phyloP scores from a whole-genome alignment of 345 rosid genomes.

The Brassica cretica region DNA sequence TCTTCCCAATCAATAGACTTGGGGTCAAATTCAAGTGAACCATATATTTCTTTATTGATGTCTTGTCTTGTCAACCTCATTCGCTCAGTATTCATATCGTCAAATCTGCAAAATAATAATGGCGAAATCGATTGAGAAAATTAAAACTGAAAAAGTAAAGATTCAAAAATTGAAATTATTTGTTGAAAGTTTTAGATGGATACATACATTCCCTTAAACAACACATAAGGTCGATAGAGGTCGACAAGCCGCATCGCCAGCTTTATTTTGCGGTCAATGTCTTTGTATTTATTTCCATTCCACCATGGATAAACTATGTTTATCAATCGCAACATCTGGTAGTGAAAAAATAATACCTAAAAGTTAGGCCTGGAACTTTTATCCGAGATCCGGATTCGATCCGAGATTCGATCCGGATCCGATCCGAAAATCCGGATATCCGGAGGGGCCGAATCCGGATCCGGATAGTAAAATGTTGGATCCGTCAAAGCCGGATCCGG shows the following conservation, averaged over 20 bases:
- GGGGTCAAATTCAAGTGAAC: constrained; percentile 57
- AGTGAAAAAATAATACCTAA: neutral
- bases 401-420: too few relatives aligned
- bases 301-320: constrained; percentile 25
- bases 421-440: too few relatives aligned
- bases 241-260: constrained; percentile 64
- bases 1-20: constrained; percentile 61
- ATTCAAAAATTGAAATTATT: neutral
- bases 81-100: constrained; percentile 57
- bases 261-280: constrained; percentile 35
- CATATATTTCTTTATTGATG: constrained; percentile 33
- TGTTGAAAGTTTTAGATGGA: neutral
- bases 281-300: constrained; percentile 25
- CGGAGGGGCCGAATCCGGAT: too few relatives aligned
- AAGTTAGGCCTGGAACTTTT: too few relatives aligned
- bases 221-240: constrained; percentile 77
- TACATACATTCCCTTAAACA: constrained; percentile 76
- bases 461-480: too few relatives aligned
- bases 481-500: too few relatives aligned
- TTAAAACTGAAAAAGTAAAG: neutral
- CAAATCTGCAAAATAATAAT: constrained; percentile 48
- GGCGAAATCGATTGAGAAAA: neutral
- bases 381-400: too few relatives aligned
- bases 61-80: constrained; percentile 44
- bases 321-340: constrained; percentile 28